Percentiles rank a stretch among this genome's conserved stretches.
Evolutionary conservation across 305 asterid species (phyloP).

Genomic region (Fraxinus platypoda): DNA sequence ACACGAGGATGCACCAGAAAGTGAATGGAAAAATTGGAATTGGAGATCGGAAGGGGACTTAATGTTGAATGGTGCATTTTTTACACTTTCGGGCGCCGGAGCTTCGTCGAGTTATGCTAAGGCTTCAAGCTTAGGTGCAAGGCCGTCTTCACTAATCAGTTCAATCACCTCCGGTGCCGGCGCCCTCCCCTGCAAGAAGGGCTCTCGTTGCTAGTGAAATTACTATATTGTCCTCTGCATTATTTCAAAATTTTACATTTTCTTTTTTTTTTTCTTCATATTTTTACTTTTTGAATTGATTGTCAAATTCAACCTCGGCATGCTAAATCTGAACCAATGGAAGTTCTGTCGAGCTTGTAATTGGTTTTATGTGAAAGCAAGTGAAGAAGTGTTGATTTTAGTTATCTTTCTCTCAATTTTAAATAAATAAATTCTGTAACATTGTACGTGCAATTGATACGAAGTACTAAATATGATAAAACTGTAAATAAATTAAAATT

Average conservation of each 20-base stretch:
- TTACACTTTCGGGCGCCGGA: slow-evolving; percentile 51
- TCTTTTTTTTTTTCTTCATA: background rate
- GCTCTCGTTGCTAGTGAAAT: slow-evolving; percentile 41
- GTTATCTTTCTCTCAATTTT: background rate
- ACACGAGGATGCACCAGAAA: slow-evolving; percentile 49
- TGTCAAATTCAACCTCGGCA: slow-evolving; percentile 55
- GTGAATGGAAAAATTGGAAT: slow-evolving; percentile 56
- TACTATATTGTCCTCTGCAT: slow-evolving; percentile 14
- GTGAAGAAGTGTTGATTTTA: slow-evolving; percentile 47
- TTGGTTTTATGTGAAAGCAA: slow-evolving; percentile 40
- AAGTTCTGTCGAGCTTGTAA: slow-evolving; percentile 25
- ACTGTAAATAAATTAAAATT: too few species aligned
- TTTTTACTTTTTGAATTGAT: slow-evolving; percentile 27
- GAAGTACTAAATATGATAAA: too few species aligned
- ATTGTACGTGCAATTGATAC: background rate
- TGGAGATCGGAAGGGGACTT: slow-evolving; percentile 63
- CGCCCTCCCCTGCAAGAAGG: slow-evolving; percentile 42
- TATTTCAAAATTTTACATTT: slow-evolving; percentile 5
- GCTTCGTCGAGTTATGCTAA: slow-evolving; percentile 52
- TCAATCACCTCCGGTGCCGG: slow-evolving; percentile 48
- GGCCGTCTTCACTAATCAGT: slow-evolving; percentile 43
- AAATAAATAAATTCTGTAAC: background rate
- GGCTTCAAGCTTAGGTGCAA: slow-evolving; percentile 60
- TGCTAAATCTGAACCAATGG: slow-evolving; percentile 41
- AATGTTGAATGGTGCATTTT: slow-evolving; percentile 63